Evolutionary conservation across 2,329 filamentous ascomycete genomes (phyloP).

Genomic region (Fonsecaea monophora): DNA sequence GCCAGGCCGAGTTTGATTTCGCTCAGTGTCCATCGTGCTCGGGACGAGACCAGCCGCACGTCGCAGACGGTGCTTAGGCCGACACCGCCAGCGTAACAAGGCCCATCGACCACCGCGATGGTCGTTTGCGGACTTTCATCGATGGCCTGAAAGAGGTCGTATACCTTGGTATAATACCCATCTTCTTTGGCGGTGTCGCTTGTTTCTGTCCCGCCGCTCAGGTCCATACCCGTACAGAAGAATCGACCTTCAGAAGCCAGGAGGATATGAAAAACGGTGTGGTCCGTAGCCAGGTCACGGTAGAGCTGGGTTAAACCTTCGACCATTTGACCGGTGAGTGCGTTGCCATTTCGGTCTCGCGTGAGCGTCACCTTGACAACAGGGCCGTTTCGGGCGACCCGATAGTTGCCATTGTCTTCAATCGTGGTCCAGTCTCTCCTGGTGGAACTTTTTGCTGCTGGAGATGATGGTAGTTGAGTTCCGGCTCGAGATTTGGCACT

Average conservation of each 20-base stretch:
- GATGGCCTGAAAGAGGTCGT: constrained; percentile 48
- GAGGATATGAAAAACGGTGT: constrained; percentile 42
- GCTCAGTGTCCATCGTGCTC: constrained; percentile 45
- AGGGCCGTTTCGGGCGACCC: constrained; percentile 43
- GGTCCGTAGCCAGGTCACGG: constrained; percentile 37
- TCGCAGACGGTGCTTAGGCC: constrained; percentile 55
- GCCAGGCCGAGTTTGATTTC: constrained; percentile 51
- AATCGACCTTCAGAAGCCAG: constrained; percentile 31
- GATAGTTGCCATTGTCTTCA: constrained; percentile 39
- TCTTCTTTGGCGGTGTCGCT: constrained; percentile 34
- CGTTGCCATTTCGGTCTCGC: constrained; percentile 50
- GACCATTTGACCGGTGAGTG: constrained; percentile 49
- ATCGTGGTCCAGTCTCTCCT: constrained; percentile 36
- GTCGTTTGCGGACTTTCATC: constrained; percentile 51
- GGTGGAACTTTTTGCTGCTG: not conserved
- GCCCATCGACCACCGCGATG: constrained; percentile 52
- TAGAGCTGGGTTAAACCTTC: constrained; percentile 44
- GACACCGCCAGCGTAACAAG: constrained; percentile 54
- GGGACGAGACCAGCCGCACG: constrained; percentile 41
- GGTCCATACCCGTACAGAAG: constrained; percentile 39
- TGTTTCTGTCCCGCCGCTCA: constrained; percentile 35
- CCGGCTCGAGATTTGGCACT: constrained; percentile 17
- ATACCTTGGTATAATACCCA: constrained; percentile 34
- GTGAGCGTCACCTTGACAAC: constrained; percentile 42
- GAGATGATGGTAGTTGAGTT: not conserved